A percentile compares a stretch with the other conserved stretches of the same genome.
Evolutionary conservation across 108 stramenopile species (phyloP).

Genomic region (Pseudonitzschia multistriata): DNA sequence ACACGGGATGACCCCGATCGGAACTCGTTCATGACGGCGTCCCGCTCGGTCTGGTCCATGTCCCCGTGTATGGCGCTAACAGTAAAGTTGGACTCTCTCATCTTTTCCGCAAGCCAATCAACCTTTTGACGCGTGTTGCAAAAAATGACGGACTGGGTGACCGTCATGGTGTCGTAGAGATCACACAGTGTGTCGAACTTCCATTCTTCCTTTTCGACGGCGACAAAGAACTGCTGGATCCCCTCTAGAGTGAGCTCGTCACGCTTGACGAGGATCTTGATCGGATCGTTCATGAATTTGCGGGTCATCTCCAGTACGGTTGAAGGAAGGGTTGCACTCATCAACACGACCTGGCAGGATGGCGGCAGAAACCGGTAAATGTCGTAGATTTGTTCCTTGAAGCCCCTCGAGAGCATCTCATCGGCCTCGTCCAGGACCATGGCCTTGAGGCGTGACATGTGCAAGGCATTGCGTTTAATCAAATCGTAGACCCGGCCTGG

Average conservation of each 20-base stretch:
- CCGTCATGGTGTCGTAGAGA: constrained; percentile 97
- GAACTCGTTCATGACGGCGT: constrained; percentile 97
- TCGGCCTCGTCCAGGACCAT: constrained; percentile 99
- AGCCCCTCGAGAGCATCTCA: constrained; percentile 96
- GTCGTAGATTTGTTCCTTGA: constrained; percentile 99
- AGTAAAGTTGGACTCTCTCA: constrained; percentile 95
- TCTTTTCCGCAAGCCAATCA: constrained; percentile 94
- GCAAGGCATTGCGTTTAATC: constrained; percentile 88
- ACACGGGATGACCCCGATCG: constrained; percentile 93
- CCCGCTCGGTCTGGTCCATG: constrained; percentile 93
- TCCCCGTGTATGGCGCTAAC: constrained; percentile 98
- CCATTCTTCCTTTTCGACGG: constrained; percentile 99
- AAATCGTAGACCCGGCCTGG: constrained; percentile 98
- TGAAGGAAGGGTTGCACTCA: constrained; percentile 93
- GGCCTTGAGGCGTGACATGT: constrained; percentile 77
- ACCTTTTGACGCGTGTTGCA: constrained; percentile 98
- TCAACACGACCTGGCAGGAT: constrained; percentile 90
- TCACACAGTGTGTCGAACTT: constrained; percentile 99
- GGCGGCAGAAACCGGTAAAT: constrained; percentile 96
- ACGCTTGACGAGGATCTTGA: constrained; percentile 94
- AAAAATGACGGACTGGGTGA: constrained; percentile 99
- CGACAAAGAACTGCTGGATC: constrained; percentile 97
- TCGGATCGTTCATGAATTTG: constrained; percentile 98
- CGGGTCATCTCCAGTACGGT: constrained; percentile 96
- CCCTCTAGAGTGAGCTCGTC: constrained; percentile 99